A percentile compares a stretch with the other conserved stretches of the same genome.
These are phyloP conservation scores for Barnettozyma hawaiiensis DNA, from an alignment of 1,139 yeast species.

Conservation along the genomic window DNA sequence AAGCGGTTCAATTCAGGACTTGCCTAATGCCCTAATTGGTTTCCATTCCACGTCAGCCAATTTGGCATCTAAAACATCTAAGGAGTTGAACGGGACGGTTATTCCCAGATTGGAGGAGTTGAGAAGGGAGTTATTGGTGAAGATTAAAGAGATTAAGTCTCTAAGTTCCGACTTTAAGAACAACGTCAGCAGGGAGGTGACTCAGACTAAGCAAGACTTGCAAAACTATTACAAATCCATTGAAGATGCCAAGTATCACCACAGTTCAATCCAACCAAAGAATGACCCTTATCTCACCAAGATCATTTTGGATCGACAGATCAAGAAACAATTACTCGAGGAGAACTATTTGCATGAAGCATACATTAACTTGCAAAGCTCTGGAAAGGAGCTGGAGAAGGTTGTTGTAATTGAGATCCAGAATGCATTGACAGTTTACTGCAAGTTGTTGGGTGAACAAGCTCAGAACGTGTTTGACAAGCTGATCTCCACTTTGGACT, in stretches of 20 bases:
- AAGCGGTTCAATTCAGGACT: constrained; percentile 74
- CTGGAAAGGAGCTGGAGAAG: constrained; percentile 84
- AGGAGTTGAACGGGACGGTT: constrained; percentile 61
- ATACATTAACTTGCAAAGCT: constrained; percentile 74
- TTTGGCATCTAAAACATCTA: constrained; percentile 59
- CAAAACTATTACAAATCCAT: constrained; percentile 42
- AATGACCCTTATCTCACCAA: constrained; percentile 82
- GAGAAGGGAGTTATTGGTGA: constrained; percentile 72
- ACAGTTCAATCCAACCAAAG: constrained; percentile 35
- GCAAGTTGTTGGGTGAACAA: constrained; percentile 61
- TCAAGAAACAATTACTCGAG: constrained; percentile 70
- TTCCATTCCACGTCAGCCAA: constrained; percentile 72
- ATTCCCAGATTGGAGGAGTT: constrained; percentile 85
- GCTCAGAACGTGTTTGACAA: constrained; percentile 61
- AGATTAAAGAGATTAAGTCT: constrained; percentile 81
- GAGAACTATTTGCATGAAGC: constrained; percentile 88
- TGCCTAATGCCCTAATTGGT: constrained; percentile 67
- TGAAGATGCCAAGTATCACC: constrained; percentile 35
- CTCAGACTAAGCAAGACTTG: constrained; percentile 52
- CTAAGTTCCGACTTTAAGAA: constrained; percentile 80
- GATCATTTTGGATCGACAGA: constrained; percentile 64
- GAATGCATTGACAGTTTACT: constrained; percentile 67
- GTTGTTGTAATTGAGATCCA: constrained; percentile 86
- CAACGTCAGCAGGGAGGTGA: constrained; percentile 61
- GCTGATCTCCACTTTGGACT: constrained; percentile 59